Evolutionary conservation across 2,329 filamentous ascomycete species (phyloP), one percentile per base, ranked within the genome.

Genomic region (Paraphaeosphaeria sporulosa): DNA sequence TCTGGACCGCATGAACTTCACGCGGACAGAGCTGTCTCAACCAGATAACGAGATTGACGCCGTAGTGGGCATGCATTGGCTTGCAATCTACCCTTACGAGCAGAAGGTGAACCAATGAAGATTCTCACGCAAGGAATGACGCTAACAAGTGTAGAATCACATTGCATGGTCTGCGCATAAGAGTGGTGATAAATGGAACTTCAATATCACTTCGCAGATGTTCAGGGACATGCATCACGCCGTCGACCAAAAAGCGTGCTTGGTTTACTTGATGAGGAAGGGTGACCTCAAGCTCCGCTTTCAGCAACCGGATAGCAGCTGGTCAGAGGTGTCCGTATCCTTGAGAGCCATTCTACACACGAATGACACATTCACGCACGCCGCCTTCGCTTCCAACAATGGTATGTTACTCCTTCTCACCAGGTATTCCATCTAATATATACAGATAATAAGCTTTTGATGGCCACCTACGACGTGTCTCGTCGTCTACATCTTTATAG

Each of bases 31-130:
- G 78, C 84, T 89, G 25, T 77, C 82, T n/a, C 93, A 94, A 71
- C 79, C 86, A 1, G 82, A 89, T 55, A 90, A 93, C 69, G 92
- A 96, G 73, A 82, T 92, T 40, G 88, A 90, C 65, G 87, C 89
- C 52, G 83, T 96, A 5, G 92, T 96, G 7, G 95, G 94, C 3
- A 86, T 93, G 74, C 90, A 92, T 78, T 99, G 95, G 95, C 82
- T 98, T 57, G 74, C 79, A 17, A 72, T 82, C 17, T 76, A 77
- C 38, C 80, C 78, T 7, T 78, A 80, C 47, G 75, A 76, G 50
- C 71, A 76, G 55, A 79, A 78, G 68, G 78, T 78, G 63, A 13
- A 34, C 59, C 17, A 1, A 13, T 38, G 36, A 8, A 2, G 7
- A 9, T 40, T 9, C 15, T 3, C 6, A 9, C 17, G 1, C 1